phyloP scores from a whole-genome alignment of 768 basidiomycete genomes.

The Leccinum imitatum region DNA sequence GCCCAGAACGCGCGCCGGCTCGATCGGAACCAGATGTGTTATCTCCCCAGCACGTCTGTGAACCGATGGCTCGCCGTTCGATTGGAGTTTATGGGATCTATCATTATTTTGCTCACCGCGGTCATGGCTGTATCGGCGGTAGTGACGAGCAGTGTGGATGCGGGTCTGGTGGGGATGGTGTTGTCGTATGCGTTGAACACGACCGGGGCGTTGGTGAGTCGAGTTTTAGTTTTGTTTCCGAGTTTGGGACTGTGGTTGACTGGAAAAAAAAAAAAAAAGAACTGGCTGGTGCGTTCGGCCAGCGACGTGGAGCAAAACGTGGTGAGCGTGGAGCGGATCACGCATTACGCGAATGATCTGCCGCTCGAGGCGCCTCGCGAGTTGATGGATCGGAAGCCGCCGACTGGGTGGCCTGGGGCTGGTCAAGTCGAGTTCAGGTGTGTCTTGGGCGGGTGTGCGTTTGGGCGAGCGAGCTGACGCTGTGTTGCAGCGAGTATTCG shows the following conservation, averaged over 20 bases:
- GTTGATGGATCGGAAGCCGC: constrained; percentile 55
- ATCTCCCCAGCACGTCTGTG: constrained; percentile 66
- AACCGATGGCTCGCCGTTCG: constrained; percentile 86
- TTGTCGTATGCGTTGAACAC: constrained; percentile 83
- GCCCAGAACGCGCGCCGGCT: constrained; percentile 69
- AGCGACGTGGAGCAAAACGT: constrained; percentile 91
- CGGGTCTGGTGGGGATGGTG: constrained; percentile 84
- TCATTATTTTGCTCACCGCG: constrained; percentile 76
- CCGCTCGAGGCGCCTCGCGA: constrained; percentile 73
- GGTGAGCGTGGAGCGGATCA: constrained; percentile 84
- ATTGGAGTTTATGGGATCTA: constrained; percentile 79
- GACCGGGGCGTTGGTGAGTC: constrained; percentile 71
- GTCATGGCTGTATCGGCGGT: constrained; percentile 66
- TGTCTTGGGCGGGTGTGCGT: constrained; percentile 21
- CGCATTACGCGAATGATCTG: constrained; percentile 72
- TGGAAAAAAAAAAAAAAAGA: constrained; percentile 47
- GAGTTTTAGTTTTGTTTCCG: neutral
- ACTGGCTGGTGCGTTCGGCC: constrained; percentile 79
- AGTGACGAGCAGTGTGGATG: constrained; percentile 77
- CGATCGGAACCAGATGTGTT: constrained; percentile 84
- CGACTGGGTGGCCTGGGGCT: constrained; percentile 63
- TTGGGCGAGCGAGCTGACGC: neutral
- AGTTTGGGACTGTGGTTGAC: neutral
- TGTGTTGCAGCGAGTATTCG: constrained; percentile 55
- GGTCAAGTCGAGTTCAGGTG: constrained; percentile 76